Base-by-base conservation (phyloP, 2,329 filamentous ascomycete genomes). In the Epichloe uncinata region DNA sequence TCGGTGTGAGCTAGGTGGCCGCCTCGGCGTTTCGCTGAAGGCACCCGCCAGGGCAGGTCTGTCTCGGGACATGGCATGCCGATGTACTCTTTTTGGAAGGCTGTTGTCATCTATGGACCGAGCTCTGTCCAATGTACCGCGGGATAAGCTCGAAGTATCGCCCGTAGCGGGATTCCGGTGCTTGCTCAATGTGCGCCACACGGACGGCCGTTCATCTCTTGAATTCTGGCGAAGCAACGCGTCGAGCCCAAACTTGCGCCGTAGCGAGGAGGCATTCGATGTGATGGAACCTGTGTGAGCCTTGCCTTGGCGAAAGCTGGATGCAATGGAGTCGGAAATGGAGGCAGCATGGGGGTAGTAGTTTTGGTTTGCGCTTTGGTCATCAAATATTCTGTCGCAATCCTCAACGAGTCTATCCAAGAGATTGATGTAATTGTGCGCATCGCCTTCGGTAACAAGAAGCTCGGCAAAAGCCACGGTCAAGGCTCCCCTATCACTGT, bases 141-240 rank as follows among this genome's bases (percentile, higher is more conserved):
- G 87, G 3, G 85, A 83, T 38, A 87, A 65, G 63, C 78, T 87
- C 15, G 76, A 70, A 43, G 68, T 67, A 53, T 82, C 87, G 57
- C 72, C 81, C 49, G 72, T 80, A 53, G 72, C 77, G 33, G 75
- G 67, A 57, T 77, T 68, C 49, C 84, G 75, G 69, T 87, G 77
- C 70, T 95, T 95, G 72, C 89, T 95, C 56, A 95, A 70, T n/a
- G 81, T 90, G 50, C 89, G 81, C 81, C 89, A 89, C 20, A 95
- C 81, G 0, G 87, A 91, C 41, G 82, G 74, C 37, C 87, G 80
- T 56, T 87, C 85, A 20, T 74, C 77, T 63, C 84, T 91, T 70
- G 85, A 89, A 60, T 86, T 89, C 58, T 93, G 85, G 50, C 87
- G 79, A 38, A 87, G 75, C 33, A 94, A 66, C 3, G 73, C 81